A percentile compares a stretch with the other conserved stretches of the same genome.
Conservation (phyloP, 2,329 filamentous ascomycete species). For the Trichoderma harzianum region DNA sequence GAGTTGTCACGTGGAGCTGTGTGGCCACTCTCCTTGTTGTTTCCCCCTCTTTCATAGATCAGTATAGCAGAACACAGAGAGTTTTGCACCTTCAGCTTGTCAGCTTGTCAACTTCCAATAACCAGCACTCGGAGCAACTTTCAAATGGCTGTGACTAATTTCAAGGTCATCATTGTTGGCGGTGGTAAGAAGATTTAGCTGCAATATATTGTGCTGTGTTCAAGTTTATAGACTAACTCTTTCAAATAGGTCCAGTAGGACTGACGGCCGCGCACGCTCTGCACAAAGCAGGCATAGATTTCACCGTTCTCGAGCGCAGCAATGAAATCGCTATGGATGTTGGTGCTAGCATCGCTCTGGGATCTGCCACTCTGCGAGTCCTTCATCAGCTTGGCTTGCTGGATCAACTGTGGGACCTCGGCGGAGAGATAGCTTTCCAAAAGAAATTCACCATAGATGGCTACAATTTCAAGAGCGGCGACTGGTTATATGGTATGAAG, state of each 20-base stretch:
- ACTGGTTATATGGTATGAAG: slow-evolving; percentile 24
- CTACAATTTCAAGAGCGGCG: slow-evolving; percentile 24
- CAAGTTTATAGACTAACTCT: background rate
- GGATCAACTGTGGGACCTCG: slow-evolving; percentile 22
- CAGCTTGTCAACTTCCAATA: too few species aligned
- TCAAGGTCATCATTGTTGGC: background rate
- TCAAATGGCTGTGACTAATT: background rate
- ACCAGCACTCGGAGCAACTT: background rate
- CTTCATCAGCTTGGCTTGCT: slow-evolving; percentile 34
- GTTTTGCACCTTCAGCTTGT: too few species aligned
- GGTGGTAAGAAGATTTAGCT: background rate
- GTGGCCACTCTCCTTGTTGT: too few species aligned
- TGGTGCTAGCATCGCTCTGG: slow-evolving; percentile 32
- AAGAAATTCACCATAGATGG: slow-evolving; percentile 29
- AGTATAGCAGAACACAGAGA: too few species aligned
- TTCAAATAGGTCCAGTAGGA: slow-evolving; percentile 25
- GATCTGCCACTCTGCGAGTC: slow-evolving; percentile 28
- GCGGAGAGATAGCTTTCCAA: slow-evolving; percentile 24
- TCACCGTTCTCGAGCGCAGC: slow-evolving; percentile 37
- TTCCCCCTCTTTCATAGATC: too few species aligned
- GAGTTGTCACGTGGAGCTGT: too few species aligned
- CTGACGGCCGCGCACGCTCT: slow-evolving; percentile 28
- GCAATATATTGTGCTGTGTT: background rate
- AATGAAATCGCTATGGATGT: slow-evolving; percentile 28
- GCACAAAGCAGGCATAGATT: slow-evolving; percentile 34